A percentile compares a stretch with the other conserved stretches of the same genome.
phyloP scores from a whole-genome alignment of 495 filamentous ascomycete genomes.

The Copromyces sp. region DNA sequence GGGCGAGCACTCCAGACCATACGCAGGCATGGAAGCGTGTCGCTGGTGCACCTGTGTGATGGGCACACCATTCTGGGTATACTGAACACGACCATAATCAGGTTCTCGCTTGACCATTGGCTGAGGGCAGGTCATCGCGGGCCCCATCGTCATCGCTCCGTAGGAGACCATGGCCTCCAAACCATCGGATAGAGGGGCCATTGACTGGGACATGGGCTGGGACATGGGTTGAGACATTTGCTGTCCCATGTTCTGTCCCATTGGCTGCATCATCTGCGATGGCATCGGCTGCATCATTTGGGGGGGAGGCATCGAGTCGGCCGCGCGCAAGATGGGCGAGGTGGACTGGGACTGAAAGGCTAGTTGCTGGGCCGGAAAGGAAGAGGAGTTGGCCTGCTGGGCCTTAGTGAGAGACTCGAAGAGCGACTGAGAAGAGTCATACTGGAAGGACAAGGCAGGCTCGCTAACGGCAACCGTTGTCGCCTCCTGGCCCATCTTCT shows the following conservation, averaged over 20 bases:
- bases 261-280: conserved; percentile 73
- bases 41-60: conserved; percentile 73
- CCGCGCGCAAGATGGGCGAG: conserved; percentile 82
- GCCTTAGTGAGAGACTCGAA: conserved; percentile 99
- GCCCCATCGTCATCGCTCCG: conserved; percentile 50
- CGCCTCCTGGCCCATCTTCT: conserved; percentile 98
- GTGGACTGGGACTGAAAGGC: conserved; percentile 65
- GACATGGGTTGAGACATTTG: conserved; percentile 72
- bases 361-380: conserved; percentile 77
- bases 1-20: conserved; percentile 88
- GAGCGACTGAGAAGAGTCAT: conserved; percentile 96
- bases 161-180: conserved; percentile 66
- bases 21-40: conserved; percentile 94
- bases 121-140: conserved; percentile 52
- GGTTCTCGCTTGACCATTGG: conserved; percentile 74
- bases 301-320: conserved; percentile 58
- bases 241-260: conserved; percentile 59
- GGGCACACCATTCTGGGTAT: conserved; percentile 84
- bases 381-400: conserved; percentile 94
- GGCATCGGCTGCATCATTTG: conserved; percentile 53
- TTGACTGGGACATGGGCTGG: conserved; percentile 49
- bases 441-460: conserved; percentile 94
- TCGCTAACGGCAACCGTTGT: conserved; percentile 94
- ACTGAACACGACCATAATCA: conserved; percentile 64
- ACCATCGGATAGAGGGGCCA: conserved; percentile 75